These are phyloP conservation scores for Colletotrichum endophyticum DNA, from an alignment of 2,329 filamentous ascomycete genomes.

Conservation along the genomic window DNA sequence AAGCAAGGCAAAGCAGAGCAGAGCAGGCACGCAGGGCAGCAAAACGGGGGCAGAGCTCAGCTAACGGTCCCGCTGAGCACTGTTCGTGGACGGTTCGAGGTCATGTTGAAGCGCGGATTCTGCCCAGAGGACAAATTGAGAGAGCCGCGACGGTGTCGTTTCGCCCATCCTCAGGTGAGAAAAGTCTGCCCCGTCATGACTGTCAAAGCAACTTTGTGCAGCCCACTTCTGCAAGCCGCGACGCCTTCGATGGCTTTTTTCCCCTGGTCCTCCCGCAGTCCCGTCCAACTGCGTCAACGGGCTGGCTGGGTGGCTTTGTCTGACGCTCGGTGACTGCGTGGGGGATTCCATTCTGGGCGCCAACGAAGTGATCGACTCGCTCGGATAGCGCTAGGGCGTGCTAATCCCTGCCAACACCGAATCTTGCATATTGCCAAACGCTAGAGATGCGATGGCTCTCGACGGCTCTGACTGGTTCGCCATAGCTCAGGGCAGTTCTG, in stretches of 20 bases:
- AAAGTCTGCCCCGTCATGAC: slow-evolving; percentile 9
- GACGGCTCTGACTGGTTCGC: slow-evolving; percentile 3
- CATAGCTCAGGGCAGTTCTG: slow-evolving; percentile 10
- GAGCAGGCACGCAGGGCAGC: not conserved
- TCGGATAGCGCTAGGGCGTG: slow-evolving; percentile 15
- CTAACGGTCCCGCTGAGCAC: not conserved
- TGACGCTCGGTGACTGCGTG: slow-evolving; percentile 12
- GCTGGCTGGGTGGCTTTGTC: not conserved
- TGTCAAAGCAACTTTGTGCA: slow-evolving; percentile 16
- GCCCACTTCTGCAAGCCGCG: not conserved
- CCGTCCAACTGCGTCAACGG: not conserved
- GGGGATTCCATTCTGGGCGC: slow-evolving; percentile 16
- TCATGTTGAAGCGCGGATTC: not conserved
- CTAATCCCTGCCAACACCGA: slow-evolving; percentile 18
- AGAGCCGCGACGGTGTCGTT: not conserved
- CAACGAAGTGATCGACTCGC: slow-evolving; percentile 16
- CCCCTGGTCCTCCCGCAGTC: not conserved
- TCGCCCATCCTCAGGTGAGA: slow-evolving; percentile 1
- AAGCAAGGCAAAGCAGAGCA: not conserved
- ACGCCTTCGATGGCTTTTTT: not conserved
- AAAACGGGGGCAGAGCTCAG: not conserved
- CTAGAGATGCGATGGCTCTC: slow-evolving; percentile 18
- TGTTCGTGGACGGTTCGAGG: not conserved
- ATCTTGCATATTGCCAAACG: slow-evolving; percentile 21
- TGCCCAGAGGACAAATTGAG: not conserved